Conservation (phyloP, 371 early-diverging fungal genomes). For the Mortierella sp. region DNA sequence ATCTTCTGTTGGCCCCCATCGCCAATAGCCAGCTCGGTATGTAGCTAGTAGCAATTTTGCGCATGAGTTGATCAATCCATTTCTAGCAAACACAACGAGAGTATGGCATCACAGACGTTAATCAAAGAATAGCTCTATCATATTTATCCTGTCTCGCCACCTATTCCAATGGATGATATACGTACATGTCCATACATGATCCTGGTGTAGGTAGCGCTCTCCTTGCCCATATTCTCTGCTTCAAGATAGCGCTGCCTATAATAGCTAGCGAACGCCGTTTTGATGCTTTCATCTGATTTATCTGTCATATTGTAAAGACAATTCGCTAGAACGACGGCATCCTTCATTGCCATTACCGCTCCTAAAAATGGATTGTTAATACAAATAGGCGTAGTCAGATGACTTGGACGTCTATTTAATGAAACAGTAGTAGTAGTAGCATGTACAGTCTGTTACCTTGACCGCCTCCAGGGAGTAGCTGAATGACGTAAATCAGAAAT, state of each 20-base stretch:
- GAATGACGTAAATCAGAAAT: not conserved
- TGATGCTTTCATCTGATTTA: not conserved
- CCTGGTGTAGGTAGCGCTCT: not conserved
- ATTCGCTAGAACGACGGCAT: not conserved
- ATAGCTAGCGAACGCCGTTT: not conserved
- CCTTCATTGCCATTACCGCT: not conserved
- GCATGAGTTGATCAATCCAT: not conserved
- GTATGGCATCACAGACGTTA: too few species aligned
- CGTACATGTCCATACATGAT: slow-evolving; percentile 1
- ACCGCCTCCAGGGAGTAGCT: slow-evolving; percentile 20
- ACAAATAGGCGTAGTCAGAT: too few species aligned
- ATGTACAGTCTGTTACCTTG: slow-evolving; percentile 4
- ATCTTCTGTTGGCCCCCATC: not conserved
- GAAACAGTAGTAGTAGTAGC: too few species aligned
- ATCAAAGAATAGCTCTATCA: too few species aligned
- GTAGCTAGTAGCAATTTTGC: not conserved
- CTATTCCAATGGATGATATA: not conserved
- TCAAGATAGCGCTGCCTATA: not conserved
- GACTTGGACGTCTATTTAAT: too few species aligned
- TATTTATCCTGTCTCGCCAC: not conserved
- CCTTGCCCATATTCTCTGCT: not conserved
- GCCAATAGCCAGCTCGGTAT: not conserved
- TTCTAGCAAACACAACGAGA: not conserved
- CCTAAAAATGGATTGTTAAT: not conserved
- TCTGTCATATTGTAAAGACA: not conserved